phyloP scores from a whole-genome alignment of 2,329 filamentous ascomycete species.

The Aspergillus sp. region DNA sequence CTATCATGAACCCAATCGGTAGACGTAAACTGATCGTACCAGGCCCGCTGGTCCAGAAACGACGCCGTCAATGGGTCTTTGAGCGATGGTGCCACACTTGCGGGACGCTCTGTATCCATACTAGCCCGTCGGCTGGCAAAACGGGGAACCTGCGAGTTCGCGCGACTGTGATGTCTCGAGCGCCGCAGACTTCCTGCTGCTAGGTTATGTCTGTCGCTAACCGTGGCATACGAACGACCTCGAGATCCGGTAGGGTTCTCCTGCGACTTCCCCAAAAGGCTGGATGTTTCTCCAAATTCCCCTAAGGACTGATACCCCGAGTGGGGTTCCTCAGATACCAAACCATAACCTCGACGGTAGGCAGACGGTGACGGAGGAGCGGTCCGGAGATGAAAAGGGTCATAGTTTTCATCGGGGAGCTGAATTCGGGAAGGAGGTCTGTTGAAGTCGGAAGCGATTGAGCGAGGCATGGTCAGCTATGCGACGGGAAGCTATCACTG shows the following conservation, averaged over 20 bases:
- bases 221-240: conserved; percentile 32
- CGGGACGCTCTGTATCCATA: conserved; percentile 45
- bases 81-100: conserved; percentile 36
- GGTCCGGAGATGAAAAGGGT: conserved; percentile 15
- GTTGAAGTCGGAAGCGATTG: conserved; percentile 19
- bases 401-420: conserved; percentile 3
- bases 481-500: background rate
- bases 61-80: conserved; percentile 50
- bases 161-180: conserved; percentile 42
- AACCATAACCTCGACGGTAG: conserved; percentile 24
- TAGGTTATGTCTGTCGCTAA: conserved; percentile 29
- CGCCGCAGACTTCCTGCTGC: conserved; percentile 31
- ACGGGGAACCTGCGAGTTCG: conserved; percentile 47
- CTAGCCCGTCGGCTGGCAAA: conserved; percentile 42
- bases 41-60: conserved; percentile 77
- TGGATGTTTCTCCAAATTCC: conserved; percentile 29
- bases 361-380: conserved; percentile 32
- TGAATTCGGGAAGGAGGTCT: conserved; percentile 11
- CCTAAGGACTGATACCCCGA: conserved; percentile 27
- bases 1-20: conserved; percentile 98
- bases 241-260: conserved; percentile 15
- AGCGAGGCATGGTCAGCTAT: conserved; percentile 25
- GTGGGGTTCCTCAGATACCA: conserved; percentile 24
- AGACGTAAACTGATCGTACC: conserved; percentile 98
- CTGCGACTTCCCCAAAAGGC: conserved; percentile 22